phyloP scores from a whole-genome alignment of 306 rosid species.

The Prunus padus region DNA sequence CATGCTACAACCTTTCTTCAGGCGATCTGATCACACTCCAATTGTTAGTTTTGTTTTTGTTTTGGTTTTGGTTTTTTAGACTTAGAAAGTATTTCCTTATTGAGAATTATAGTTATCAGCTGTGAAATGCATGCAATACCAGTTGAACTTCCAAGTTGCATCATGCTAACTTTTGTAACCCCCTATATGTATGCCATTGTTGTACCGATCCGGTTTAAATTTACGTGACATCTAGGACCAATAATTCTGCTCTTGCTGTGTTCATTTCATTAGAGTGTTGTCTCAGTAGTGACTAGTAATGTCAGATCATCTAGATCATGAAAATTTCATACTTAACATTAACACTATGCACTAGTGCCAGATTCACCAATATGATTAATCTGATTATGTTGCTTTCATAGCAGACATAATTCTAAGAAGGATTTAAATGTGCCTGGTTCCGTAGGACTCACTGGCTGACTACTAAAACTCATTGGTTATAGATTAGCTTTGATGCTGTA shows the following conservation, averaged over 20 bases:
- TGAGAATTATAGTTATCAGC: too few species aligned
- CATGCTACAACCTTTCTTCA: neutral
- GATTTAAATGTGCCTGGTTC: neutral
- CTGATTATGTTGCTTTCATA: neutral
- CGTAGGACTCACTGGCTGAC: neutral
- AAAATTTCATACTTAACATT: too few species aligned
- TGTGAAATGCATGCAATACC: too few species aligned
- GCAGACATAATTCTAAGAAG: neutral
- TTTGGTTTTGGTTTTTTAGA: neutral
- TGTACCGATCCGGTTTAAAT: too few species aligned
- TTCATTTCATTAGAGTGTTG: too few species aligned
- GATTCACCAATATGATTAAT: neutral
- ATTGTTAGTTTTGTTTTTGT: neutral
- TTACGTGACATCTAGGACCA: too few species aligned
- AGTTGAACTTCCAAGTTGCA: neutral
- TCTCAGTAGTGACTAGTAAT: too few species aligned
- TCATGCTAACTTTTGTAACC: too few species aligned
- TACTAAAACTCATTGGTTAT: neutral
- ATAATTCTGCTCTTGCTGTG: too few species aligned
- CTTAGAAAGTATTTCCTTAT: neutral
- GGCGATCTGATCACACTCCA: conserved; percentile 3
- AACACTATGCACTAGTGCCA: neutral
- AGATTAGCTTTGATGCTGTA: neutral
- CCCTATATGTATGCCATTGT: too few species aligned
- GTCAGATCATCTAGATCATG: too few species aligned